These are phyloP conservation scores for Mangifera indica DNA, from an alignment of 345 rosid species.

Conservation along the genomic window DNA sequence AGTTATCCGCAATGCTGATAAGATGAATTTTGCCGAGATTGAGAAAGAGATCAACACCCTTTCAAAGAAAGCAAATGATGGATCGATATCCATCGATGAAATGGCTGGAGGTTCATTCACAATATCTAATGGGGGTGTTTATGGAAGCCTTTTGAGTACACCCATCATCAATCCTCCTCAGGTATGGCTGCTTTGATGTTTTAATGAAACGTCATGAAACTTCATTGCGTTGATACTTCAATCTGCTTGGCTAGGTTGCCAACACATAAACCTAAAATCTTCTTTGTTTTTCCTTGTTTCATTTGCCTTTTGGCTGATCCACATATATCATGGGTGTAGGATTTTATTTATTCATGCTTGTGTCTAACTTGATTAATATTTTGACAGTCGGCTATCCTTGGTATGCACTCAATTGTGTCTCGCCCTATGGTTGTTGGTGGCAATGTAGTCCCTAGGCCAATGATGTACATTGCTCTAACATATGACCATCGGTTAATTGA, in stretches of 20 bases:
- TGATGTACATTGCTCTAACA: slow-evolving; percentile 87
- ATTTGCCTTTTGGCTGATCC: neutral
- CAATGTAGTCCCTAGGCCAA: slow-evolving; percentile 74
- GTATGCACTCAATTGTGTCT: slow-evolving; percentile 82
- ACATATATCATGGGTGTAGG: neutral
- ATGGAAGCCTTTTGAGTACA: slow-evolving; percentile 96
- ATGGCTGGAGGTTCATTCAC: slow-evolving; percentile 99
- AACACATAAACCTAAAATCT: no score
- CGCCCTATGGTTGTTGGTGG: slow-evolving; percentile 91
- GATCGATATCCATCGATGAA: slow-evolving; percentile 92
- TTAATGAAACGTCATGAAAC: no score
- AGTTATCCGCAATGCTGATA: slow-evolving; percentile 69
- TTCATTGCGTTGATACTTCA: no score
- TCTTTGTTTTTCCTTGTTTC: neutral
- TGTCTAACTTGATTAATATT: neutral
- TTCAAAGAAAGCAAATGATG: slow-evolving; percentile 92
- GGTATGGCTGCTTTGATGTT: slow-evolving; percentile 35
- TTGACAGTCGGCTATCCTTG: slow-evolving; percentile 81
- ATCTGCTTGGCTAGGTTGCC: no score
- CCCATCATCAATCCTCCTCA: slow-evolving; percentile 99
- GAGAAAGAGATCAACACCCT: slow-evolving; percentile 89
- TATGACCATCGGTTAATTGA: slow-evolving; percentile 86
- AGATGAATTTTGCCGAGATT: slow-evolving; percentile 83
- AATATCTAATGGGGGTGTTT: slow-evolving; percentile 81
- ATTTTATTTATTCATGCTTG: neutral